Base-by-base conservation (phyloP, 148 eudicot species). In the Camellia japonica region DNA sequence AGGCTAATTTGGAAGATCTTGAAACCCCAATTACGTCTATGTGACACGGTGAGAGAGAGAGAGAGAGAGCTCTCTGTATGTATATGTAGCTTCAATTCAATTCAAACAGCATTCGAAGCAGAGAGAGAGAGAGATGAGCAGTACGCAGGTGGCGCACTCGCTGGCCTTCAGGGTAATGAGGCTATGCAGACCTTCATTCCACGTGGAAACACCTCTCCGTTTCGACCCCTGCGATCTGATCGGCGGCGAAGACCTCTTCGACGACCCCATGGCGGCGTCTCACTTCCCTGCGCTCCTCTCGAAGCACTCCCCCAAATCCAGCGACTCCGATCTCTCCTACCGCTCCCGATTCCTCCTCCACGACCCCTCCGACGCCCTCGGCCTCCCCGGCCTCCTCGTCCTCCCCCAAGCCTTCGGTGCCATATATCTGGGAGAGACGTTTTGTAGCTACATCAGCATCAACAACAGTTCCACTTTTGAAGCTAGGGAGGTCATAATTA, bases 371-470 rank as follows among this genome's bases (percentile, higher is more conserved):
- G 85, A 87, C 20, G 89, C 98, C 6, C 80, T 91, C n/a, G 99
- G 99, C 82, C 84, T 96, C 77, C 80, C 95, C 15, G 99, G 97
- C 63, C 90, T 96, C 75, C 99, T 96, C 83, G 92, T 93, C 44
- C 94, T 96, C 19, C 99, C 99, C 7, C 99, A 96, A 23, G 90
- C 99, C 66, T 96, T 96, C 79, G 99, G 99, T 89, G 99, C 99
- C 51, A 96, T 96, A 76, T 93, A 96, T 88, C 85, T 96, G 77
- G 99, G 99, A 61, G 99, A 96, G 93, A 96, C 99, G 4, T 96
- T 96, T 81, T 92, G 98, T 89, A 96, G 99, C 74, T 96, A 96
- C 78, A 87, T 96, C 54, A 96, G 99, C 77, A 92, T 96, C 78
- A 96, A 93, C 82, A 96, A 96, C 81, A 96, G 99, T 79, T 96